Evolutionary conservation across 805 yeast genomes (phyloP).

Genomic region (Pichia gijzeniarum): DNA sequence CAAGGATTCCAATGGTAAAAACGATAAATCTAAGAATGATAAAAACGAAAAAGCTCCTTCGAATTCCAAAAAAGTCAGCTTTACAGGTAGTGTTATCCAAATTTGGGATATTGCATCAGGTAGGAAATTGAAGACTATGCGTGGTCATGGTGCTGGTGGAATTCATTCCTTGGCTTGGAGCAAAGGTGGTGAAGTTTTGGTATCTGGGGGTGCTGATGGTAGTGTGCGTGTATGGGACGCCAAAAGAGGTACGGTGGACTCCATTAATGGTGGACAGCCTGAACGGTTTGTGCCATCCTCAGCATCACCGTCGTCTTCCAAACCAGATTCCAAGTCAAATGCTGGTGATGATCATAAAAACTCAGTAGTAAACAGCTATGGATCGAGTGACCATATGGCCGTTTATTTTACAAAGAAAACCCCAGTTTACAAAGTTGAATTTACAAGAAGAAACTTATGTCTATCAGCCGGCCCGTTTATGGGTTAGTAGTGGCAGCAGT

Average conservation of each 20-base stretch:
- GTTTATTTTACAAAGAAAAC: constrained; percentile 91
- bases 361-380: constrained; percentile 60
- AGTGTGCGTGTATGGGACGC: constrained; percentile 96
- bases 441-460: constrained; percentile 85
- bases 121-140: constrained; percentile 79
- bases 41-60: background rate
- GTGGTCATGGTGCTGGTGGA: constrained; percentile 87
- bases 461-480: constrained; percentile 87
- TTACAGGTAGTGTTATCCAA: constrained; percentile 53
- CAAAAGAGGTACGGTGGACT: constrained; percentile 72
- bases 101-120: constrained; percentile 96
- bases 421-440: constrained; percentile 88
- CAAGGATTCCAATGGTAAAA: background rate
- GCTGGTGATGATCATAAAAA: background rate
- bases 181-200: constrained; percentile 80
- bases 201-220: constrained; percentile 89
- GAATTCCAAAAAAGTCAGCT: constrained; percentile 1
- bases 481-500: no score
- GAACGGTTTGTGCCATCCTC: constrained; percentile 46
- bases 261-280: constrained; percentile 20
- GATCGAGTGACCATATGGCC: constrained; percentile 68
- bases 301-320: constrained; percentile 2
- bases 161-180: constrained; percentile 81
- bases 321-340: constrained; percentile 31
- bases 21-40: background rate